phyloP scores from a whole-genome alignment of 2,329 filamentous ascomycete species.

The Tolypocladium ophioglossoides region DNA sequence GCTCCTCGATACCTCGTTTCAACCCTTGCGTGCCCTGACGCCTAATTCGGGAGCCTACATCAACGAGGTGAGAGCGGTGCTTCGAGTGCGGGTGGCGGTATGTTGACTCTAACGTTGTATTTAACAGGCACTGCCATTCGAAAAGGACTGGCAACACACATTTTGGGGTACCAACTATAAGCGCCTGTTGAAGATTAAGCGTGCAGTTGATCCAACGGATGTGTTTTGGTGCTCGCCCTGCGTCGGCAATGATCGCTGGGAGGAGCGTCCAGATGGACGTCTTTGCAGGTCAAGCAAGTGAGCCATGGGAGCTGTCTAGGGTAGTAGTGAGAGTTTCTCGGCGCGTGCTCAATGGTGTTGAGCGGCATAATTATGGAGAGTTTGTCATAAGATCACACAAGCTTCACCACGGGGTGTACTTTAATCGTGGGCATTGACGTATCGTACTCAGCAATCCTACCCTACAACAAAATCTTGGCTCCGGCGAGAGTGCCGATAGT shows the following conservation, averaged over 20 bases:
- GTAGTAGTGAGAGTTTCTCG: neutral
- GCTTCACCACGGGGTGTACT: no score
- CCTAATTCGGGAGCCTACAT: constrained; percentile 32
- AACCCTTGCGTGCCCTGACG: constrained; percentile 27
- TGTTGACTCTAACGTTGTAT: accelerated
- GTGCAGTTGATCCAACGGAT: constrained; percentile 32
- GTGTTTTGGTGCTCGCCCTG: constrained; percentile 38
- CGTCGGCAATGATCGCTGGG: constrained; percentile 33
- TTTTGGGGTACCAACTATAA: constrained; percentile 37
- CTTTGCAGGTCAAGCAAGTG: constrained; percentile 11
- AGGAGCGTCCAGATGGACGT: constrained; percentile 10
- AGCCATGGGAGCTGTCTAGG: neutral
- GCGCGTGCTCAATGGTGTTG: neutral
- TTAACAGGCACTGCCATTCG: constrained; percentile 21
- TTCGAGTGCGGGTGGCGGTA: neutral
- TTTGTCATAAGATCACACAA: no score
- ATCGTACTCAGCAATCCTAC: no score
- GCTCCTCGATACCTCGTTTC: constrained; percentile 14
- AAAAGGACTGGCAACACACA: constrained; percentile 24
- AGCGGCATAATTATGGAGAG: no score
- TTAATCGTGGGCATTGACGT: no score
- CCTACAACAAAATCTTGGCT: no score
- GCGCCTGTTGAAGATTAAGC: constrained; percentile 32
- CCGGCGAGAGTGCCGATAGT: no score
- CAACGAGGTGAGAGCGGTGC: constrained; percentile 27